Conservation (phyloP, 306 rosid genomes). For the Gleditsia sinensis region DNA sequence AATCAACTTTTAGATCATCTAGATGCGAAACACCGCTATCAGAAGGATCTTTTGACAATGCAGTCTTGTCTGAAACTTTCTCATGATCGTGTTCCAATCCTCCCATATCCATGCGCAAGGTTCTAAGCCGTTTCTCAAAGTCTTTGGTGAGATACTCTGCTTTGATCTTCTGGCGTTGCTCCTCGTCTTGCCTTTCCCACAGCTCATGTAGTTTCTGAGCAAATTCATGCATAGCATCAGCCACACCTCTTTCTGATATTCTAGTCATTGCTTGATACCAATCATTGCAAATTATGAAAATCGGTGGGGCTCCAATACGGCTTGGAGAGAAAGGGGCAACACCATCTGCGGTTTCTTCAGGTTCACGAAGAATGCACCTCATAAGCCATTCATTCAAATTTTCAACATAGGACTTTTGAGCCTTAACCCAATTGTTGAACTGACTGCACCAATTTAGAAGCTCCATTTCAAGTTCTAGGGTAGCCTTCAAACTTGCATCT, state of each 20-base stretch:
- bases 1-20: constrained; percentile 88
- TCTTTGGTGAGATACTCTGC: constrained; percentile 77
- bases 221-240: constrained; percentile 72
- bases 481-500: constrained; percentile 85
- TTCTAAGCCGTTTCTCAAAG: constrained; percentile 69
- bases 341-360: constrained; percentile 89
- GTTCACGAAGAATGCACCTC: constrained; percentile 71
- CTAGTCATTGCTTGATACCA: constrained; percentile 92
- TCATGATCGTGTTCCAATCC: constrained; percentile 55
- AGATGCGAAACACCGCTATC: constrained; percentile 79
- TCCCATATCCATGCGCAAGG: constrained; percentile 61
- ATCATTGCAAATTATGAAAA: constrained; percentile 83
- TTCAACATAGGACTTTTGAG: constrained; percentile 81
- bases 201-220: constrained; percentile 75
- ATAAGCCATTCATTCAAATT: constrained; percentile 89
- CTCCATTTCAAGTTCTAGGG: constrained; percentile 90
- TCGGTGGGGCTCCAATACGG: constrained; percentile 82
- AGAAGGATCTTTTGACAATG: constrained; percentile 54
- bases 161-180: constrained; percentile 75
- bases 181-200: constrained; percentile 95
- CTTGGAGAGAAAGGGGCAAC: constrained; percentile 91
- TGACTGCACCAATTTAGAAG: constrained; percentile 85
- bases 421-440: constrained; percentile 83
- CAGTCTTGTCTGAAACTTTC: constrained; percentile 44
- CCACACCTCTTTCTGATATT: constrained; percentile 76